Evolutionary conservation across 2,329 filamentous ascomycete genomes (phyloP).

Genomic region (Neopestalotiopsis sp.): DNA sequence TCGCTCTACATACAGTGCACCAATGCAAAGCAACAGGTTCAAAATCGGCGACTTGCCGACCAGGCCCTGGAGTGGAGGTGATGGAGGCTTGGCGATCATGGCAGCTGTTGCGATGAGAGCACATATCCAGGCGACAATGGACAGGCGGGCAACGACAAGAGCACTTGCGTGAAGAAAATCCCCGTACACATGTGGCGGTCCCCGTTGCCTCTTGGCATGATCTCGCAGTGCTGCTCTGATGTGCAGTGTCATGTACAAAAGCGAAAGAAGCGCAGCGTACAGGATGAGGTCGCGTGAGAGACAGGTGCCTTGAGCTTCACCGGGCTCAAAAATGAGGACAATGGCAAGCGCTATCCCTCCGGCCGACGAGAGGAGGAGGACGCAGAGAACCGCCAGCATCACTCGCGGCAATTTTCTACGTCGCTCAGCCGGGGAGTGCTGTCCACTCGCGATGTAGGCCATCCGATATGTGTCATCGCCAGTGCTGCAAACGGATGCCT

Average conservation of each 20-base stretch:
- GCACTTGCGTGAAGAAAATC: conserved; percentile 36
- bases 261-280: conserved; percentile 30
- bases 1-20: conserved; percentile 33
- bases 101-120: conserved; percentile 35
- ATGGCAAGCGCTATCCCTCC: conserved; percentile 34
- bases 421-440: conserved; percentile 28
- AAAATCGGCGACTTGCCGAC: conserved; percentile 35
- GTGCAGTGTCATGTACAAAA: conserved; percentile 36
- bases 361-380: conserved; percentile 34
- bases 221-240: conserved; percentile 32
- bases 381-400: conserved; percentile 32
- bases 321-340: conserved; percentile 29
- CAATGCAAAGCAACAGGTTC: conserved; percentile 34
- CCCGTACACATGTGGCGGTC: conserved; percentile 34
- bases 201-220: conserved; percentile 25
- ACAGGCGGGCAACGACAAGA: conserved; percentile 34
- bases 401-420: conserved; percentile 28
- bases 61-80: conserved; percentile 22
- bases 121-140: conserved; percentile 35
- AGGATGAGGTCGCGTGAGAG: conserved; percentile 37
- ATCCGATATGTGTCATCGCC: neutral
- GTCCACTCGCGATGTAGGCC: conserved; percentile 27
- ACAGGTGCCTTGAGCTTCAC: conserved; percentile 27
- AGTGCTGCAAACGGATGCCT: neutral
- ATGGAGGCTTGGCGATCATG: conserved; percentile 28